Base-by-base conservation (phyloP, 2,329 filamentous ascomycete genomes). In the Colletotrichum brevisporum region DNA sequence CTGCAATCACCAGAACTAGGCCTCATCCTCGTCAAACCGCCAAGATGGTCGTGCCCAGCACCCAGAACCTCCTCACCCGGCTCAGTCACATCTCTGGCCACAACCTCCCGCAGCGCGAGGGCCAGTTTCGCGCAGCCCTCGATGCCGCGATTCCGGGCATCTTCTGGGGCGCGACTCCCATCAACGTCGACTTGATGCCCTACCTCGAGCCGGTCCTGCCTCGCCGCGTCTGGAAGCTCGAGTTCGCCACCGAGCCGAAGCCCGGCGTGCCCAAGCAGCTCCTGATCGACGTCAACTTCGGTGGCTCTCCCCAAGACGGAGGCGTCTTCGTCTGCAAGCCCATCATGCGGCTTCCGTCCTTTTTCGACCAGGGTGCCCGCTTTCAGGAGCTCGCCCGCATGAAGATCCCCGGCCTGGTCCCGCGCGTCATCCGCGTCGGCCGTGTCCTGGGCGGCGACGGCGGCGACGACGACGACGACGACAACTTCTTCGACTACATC, bases 181-280 rank as follows among this genome's bases (percentile, higher is more conserved):
- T 39, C 60, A 48, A 36, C 5, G 9, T 63, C 26, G 18, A 48
- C 3, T 24, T 26, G 4, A 15, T 55, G 15, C 41, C 24, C 26
- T 21, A 5, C 51, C 60, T 9, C 39, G 41, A 63, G n/a, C 60
- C 60, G 6, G 8, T 36, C 12, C 16, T 55, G 24, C 51, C 39
- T 4, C 41, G 26, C 39, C 59, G 59, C n/a, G 5, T 31, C 50
- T 55, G 47, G 26, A 63, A 39, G 39, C 9, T 63, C 59, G 26
- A 53, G 39, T 55, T 63, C 26, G 60, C 43, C 18, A 15, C n/a
- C 10, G 50, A 50, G 21, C 60, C 60, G 15, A 47, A 8, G 60
- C 41, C 60, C 26, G 60, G 60, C 26, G 51, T 63, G 6, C 26
- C 51, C 16, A 63, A n/a, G 41, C 59, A 55, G 36, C 51, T 63